Evolutionary conservation across 2,329 filamentous ascomycete genomes (phyloP).

Genomic region (Ilyonectria robusta): DNA sequence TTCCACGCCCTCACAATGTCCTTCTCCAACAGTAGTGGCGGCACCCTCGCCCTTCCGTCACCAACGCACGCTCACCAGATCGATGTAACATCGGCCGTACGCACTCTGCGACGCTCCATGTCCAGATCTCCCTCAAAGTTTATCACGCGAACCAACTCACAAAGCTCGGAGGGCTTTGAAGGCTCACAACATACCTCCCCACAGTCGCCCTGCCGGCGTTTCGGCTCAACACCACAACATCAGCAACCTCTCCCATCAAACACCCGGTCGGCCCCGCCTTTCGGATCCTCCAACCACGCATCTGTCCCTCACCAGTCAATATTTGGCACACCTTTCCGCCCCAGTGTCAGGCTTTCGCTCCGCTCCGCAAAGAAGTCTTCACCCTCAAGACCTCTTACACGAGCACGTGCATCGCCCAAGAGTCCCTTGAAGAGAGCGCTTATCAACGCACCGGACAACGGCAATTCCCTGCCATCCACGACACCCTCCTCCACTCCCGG

Average conservation of each 20-base stretch:
- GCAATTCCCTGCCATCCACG: constrained; percentile 72
- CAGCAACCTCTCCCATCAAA: constrained; percentile 51
- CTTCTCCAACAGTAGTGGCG: constrained; percentile 74
- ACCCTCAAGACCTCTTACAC: constrained; percentile 69
- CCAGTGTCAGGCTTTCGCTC: constrained; percentile 76
- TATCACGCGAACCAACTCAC: constrained; percentile 66
- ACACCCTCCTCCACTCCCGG: constrained; percentile 53
- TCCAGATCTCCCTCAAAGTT: constrained; percentile 97
- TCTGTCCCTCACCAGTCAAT: constrained; percentile 60
- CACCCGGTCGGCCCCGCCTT: constrained; percentile 54
- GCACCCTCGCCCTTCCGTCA: constrained; percentile 88
- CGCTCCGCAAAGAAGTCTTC: constrained; percentile 70
- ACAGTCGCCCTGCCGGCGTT: constrained; percentile 67
- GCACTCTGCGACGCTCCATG: constrained; percentile 87
- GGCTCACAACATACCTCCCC: constrained; percentile 62
- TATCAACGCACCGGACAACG: constrained; percentile 77
- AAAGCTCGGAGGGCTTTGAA: constrained; percentile 63
- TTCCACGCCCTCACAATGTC: constrained; percentile 63
- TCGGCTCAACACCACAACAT: constrained; percentile 55
- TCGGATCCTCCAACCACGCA: constrained; percentile 47
- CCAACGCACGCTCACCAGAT: constrained; percentile 87
- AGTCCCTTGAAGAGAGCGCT: constrained; percentile 87
- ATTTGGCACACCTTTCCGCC: constrained; percentile 73
- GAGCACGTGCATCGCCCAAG: constrained; percentile 80
- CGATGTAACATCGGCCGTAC: constrained; percentile 85